Percentiles rank a stretch among this genome's conserved stretches.
phyloP scores from a whole-genome alignment of 306 rosid species.

The Albizia julibrissin region DNA sequence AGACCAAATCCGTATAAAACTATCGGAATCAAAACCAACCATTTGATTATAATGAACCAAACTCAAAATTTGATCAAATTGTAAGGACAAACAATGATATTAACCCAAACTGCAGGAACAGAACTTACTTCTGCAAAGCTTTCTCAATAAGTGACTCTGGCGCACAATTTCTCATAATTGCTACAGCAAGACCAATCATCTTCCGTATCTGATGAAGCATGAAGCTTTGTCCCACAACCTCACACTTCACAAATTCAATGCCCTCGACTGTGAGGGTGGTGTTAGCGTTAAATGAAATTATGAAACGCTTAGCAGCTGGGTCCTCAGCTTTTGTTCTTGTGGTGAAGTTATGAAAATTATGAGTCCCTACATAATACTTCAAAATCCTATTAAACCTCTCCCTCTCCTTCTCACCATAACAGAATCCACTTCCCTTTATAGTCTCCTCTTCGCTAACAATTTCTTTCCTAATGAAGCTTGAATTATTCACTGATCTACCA shows the following conservation, averaged over 20 bases:
- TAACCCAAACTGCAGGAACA: too few relatives aligned
- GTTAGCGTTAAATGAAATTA: constrained; percentile 68
- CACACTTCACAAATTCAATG: constrained; percentile 84
- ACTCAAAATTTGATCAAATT: too few relatives aligned
- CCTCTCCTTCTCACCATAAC: constrained; percentile 71
- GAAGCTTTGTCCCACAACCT: constrained; percentile 95
- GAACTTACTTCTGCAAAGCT: constrained; percentile 80
- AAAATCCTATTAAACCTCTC: constrained; percentile 75
- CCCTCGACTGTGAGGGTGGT: constrained; percentile 58
- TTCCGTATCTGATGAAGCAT: constrained; percentile 98
- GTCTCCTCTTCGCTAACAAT: constrained; percentile 40
- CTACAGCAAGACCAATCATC: constrained; percentile 93
- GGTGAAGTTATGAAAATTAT: constrained; percentile 93
- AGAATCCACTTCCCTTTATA: constrained; percentile 45
- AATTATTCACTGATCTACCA: constrained; percentile 40
- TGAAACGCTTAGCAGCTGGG: constrained; percentile 74
- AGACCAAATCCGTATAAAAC: too few relatives aligned
- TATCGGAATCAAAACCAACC: too few relatives aligned
- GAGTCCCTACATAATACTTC: constrained; percentile 77
- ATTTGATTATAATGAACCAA: too few relatives aligned
- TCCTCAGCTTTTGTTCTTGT: constrained; percentile 91
- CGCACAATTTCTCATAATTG: constrained; percentile 81
- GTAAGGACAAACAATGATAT: too few relatives aligned
- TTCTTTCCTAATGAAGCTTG: constrained; percentile 35
- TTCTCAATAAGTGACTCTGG: constrained; percentile 67